Evolutionary conservation across 441 rosid genomes (phyloP).

Genomic region (Melastoma candidum): DNA sequence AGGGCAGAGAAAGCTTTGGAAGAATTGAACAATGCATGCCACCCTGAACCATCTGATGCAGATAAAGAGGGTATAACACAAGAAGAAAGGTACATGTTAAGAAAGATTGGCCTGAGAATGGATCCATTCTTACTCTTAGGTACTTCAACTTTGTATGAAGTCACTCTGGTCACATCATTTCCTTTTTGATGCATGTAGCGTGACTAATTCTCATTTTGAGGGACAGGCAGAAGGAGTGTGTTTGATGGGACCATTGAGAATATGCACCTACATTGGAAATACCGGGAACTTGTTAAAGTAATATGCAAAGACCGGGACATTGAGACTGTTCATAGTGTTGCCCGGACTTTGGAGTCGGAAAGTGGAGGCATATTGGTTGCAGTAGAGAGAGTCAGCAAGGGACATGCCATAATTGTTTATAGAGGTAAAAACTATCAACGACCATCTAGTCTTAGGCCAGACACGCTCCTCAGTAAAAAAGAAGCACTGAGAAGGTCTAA

Average conservation of each 20-base stretch:
- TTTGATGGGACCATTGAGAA: slow-evolving; percentile 88
- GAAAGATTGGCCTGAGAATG: slow-evolving; percentile 93
- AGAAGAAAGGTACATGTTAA: slow-evolving; percentile 93
- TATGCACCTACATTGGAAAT: slow-evolving; percentile 98
- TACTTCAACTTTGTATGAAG: slow-evolving; percentile 21
- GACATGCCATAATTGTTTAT: slow-evolving; percentile 77
- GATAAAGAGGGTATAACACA: slow-evolving; percentile 79
- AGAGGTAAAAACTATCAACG: slow-evolving; percentile 91
- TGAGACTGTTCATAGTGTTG: slow-evolving; percentile 56
- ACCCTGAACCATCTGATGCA: slow-evolving; percentile 36
- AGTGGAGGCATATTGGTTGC: slow-evolving; percentile 91
- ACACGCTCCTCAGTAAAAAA: slow-evolving; percentile 67
- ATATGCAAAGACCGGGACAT: slow-evolving; percentile 49
- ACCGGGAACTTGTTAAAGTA: slow-evolving; percentile 91
- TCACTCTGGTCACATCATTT: slow-evolving; percentile 12
- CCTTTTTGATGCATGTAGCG: not conserved
- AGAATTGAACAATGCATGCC: slow-evolving; percentile 43
- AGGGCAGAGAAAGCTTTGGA: slow-evolving; percentile 70
- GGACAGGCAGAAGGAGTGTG: slow-evolving; percentile 76
- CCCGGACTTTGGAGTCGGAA: slow-evolving; percentile 67
- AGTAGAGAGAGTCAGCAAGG: slow-evolving; percentile 81
- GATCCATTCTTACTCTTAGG: slow-evolving; percentile 74
- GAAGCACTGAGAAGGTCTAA: slow-evolving; percentile 73
- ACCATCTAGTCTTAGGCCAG: slow-evolving; percentile 74
- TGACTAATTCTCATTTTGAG: slow-evolving; percentile 19